Percentiles rank a stretch among this genome's conserved stretches.
These are phyloP conservation scores for Barnettozyma sucrosica DNA, from an alignment of 805 yeast genomes.

Conservation along the genomic window DNA sequence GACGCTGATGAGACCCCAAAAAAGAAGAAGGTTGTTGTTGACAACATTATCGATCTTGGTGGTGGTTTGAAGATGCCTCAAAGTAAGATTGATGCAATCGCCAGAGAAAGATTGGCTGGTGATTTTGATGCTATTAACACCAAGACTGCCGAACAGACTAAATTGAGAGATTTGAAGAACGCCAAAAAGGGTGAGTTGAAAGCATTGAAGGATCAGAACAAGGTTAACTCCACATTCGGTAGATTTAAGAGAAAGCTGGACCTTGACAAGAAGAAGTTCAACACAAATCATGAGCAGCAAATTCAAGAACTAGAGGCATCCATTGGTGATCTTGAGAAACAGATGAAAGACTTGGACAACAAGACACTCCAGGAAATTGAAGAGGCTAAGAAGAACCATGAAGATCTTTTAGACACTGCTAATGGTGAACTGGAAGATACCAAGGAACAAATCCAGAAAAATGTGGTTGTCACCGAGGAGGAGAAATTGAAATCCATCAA, in stretches of 20 bases:
- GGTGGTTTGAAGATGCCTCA: slow-evolving; percentile 26
- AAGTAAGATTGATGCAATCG: slow-evolving; percentile 23
- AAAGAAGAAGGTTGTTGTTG: slow-evolving; percentile 18
- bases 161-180: slow-evolving; percentile 20
- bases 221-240: slow-evolving; percentile 22
- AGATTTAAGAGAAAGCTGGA: slow-evolving; percentile 26
- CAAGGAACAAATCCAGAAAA: slow-evolving; percentile 15
- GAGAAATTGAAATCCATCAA: slow-evolving; percentile 15
- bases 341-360: slow-evolving; percentile 19
- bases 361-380: slow-evolving; percentile 21
- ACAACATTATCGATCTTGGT: slow-evolving; percentile 24
- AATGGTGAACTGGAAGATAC: slow-evolving; percentile 17
- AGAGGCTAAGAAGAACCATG: slow-evolving; percentile 14
- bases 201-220: slow-evolving; percentile 22
- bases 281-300: slow-evolving; percentile 13
- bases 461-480: slow-evolving; percentile 16
- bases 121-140: slow-evolving; percentile 18
- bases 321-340: slow-evolving; percentile 17
- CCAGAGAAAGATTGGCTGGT: slow-evolving; percentile 20
- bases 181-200: slow-evolving; percentile 24
- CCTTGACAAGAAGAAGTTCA: slow-evolving; percentile 17
- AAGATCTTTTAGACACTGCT: slow-evolving; percentile 11
- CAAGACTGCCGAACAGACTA: slow-evolving; percentile 23
- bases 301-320: slow-evolving; percentile 20
- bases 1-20: background rate